Base-by-base conservation (phyloP, 257 asterid genomes). In the Nyctanthes arbortristis region DNA sequence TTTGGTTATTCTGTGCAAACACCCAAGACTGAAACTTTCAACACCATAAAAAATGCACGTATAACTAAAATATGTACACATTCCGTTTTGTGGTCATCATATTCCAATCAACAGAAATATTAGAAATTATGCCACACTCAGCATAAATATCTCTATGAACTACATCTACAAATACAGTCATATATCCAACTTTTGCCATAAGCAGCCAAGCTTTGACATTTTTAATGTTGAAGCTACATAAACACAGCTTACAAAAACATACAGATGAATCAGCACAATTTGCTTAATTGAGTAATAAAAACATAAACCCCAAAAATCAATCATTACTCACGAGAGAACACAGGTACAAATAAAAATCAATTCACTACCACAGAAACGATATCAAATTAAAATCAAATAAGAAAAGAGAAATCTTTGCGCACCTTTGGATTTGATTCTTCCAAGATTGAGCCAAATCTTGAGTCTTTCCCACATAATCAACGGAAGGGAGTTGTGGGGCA, bases 401-500 rank as follows among this genome's bases (percentile, higher is more conserved):
- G 59, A 61, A 24, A 34, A 31, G 13, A 29, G 1, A 33, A 43
- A 43, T 7, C 10, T n/a, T 77, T 13, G 56, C 70, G 73, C 40
- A 93, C 98, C 95, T 87, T 69, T 82, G 73, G 14, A 88, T 84
- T 71, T 85, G 81, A 14, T 71, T 61, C 66, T 90, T 76, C 97
- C 96, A 88, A 13, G 81, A 83, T 24, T 84, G 80, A 0, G 87
- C 90, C 88, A 87, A 78, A 69, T 79, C 80, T 67, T 87, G 85
- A 4, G 91, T 86, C 64, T 81, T 80, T 60, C 84, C 85, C 62
- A 79, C 85, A 72, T 90, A 89, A 49, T 93, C 96, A 29, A 73
- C 78, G 12, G 76, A 68, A 54, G 88, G 86, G 52, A 90, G 85
- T 63, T 93, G 96, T 3, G 96, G 97, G 57, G 96, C 96, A 62